phyloP scores from a whole-genome alignment of 2,329 filamentous ascomycete genomes.

The Rhinocladiella similis region DNA sequence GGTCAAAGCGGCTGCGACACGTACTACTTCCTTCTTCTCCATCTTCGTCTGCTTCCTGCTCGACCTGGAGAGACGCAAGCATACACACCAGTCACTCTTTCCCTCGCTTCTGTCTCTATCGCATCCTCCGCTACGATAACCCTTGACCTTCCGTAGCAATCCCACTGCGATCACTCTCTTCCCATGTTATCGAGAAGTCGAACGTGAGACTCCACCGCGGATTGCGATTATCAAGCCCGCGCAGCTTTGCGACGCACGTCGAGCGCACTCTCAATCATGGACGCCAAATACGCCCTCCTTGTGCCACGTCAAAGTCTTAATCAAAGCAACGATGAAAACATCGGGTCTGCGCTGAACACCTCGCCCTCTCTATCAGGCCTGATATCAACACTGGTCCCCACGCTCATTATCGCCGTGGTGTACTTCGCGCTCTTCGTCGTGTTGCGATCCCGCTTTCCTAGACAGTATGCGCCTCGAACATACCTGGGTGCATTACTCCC shows the following conservation, averaged over 20 bases:
- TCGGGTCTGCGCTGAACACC: conserved; percentile 29
- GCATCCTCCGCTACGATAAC: background rate
- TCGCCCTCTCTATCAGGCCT: conserved; percentile 47
- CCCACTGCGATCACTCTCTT: background rate
- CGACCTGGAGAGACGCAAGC: background rate
- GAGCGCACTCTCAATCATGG: conserved; percentile 10
- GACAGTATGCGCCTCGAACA: conserved; percentile 57
- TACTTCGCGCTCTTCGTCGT: conserved; percentile 54
- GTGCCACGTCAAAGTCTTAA: conserved; percentile 13
- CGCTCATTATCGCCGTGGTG: conserved; percentile 44
- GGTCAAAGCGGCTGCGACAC: background rate
- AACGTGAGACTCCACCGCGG: too few species aligned
- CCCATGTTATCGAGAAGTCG: background rate
- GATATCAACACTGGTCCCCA: conserved; percentile 50
- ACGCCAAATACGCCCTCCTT: conserved; percentile 11
- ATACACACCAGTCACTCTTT: background rate
- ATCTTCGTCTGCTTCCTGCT: background rate
- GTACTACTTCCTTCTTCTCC: background rate
- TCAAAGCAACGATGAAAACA: conserved; percentile 32
- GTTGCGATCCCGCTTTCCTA: conserved; percentile 49
- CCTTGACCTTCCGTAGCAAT: background rate
- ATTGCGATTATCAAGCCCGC: background rate
- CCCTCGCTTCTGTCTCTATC: background rate
- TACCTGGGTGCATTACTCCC: conserved; percentile 55
- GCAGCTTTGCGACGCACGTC: background rate